Conservation (phyloP, 768 basidiomycete species). For the Naganishia kalamii region DNA sequence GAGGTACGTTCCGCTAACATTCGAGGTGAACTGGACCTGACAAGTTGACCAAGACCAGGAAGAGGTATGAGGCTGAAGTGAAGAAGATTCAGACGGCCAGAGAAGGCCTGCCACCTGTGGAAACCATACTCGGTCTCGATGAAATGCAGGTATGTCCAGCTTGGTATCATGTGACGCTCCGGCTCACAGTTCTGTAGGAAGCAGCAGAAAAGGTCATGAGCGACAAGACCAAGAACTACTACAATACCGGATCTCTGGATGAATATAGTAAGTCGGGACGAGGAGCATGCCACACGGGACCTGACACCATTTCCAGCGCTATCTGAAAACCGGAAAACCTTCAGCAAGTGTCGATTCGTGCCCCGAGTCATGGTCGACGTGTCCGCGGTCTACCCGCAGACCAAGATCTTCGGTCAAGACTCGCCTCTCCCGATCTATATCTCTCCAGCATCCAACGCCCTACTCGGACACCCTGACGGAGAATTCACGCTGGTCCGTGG, state of each 20-base stretch:
- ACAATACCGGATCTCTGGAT: slow-evolving; percentile 24
- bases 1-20: slow-evolving; percentile 22
- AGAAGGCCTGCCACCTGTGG: slow-evolving; percentile 33
- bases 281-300: background rate
- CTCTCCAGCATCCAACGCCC: slow-evolving; percentile 48
- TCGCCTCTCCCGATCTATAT: slow-evolving; percentile 48
- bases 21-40: background rate
- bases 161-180: too few relatives aligned
- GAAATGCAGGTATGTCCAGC: slow-evolving; percentile 37
- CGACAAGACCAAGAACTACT: slow-evolving; percentile 31
- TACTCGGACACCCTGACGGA: slow-evolving; percentile 66
- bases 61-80: slow-evolving; percentile 31
- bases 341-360: slow-evolving; percentile 41
- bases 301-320: background rate
- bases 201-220: slow-evolving; percentile 27
- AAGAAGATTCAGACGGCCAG: slow-evolving; percentile 27
- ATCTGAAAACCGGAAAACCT: slow-evolving; percentile 32
- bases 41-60: slow-evolving; percentile 5
- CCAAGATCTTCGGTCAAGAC: slow-evolving; percentile 39
- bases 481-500: slow-evolving; percentile 53
- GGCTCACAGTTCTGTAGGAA: slow-evolving; percentile 19
- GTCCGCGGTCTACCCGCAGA: slow-evolving; percentile 36
- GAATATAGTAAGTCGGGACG: slow-evolving; percentile 15
- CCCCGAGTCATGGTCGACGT: slow-evolving; percentile 46
- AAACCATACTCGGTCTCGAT: slow-evolving; percentile 39